phyloP scores from a whole-genome alignment of 768 basidiomycete species.

The Obba rivulosa region DNA sequence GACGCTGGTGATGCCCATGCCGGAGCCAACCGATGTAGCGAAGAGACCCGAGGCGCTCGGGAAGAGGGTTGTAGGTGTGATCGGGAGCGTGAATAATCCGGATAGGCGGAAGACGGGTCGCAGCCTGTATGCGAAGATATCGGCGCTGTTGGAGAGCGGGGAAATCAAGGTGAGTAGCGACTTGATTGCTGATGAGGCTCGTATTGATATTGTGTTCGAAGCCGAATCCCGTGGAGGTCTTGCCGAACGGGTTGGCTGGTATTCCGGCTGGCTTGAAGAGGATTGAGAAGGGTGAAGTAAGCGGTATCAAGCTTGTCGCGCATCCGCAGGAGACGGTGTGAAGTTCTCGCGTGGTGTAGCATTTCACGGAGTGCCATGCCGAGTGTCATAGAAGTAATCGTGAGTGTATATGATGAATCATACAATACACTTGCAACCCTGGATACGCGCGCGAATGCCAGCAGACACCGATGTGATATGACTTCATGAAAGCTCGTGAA shows the following conservation, averaged over 20 bases:
- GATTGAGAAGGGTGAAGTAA: conserved; percentile 32
- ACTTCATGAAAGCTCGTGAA: no score
- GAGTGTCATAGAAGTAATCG: no score
- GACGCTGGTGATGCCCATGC: conserved; percentile 1
- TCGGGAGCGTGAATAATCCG: conserved; percentile 11
- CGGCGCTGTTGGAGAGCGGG: conserved; percentile 16
- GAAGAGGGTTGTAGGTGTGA: conserved; percentile 13
- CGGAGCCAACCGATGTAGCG: neutral
- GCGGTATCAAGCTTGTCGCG: conserved; percentile 37
- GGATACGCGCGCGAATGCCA: no score
- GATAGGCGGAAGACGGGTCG: conserved; percentile 11
- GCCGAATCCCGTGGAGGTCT: conserved; percentile 37
- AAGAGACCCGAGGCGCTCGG: neutral
- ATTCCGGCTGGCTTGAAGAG: conserved; percentile 31
- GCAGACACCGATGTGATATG: no score
- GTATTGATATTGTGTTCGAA: conserved; percentile 7
- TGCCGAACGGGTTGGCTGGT: conserved; percentile 36
- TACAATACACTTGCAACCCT: no score
- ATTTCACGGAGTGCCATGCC: no score
- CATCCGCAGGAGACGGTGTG: conserved; percentile 33
- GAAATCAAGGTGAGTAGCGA: conserved; percentile 16
- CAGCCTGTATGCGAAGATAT: conserved; percentile 15
- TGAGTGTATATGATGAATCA: no score
- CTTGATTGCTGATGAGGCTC: no score
- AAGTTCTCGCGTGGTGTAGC: no score